Evolutionary conservation across 2,329 filamentous ascomycete species (phyloP).

Genomic region (Penicillium occitanis): DNA sequence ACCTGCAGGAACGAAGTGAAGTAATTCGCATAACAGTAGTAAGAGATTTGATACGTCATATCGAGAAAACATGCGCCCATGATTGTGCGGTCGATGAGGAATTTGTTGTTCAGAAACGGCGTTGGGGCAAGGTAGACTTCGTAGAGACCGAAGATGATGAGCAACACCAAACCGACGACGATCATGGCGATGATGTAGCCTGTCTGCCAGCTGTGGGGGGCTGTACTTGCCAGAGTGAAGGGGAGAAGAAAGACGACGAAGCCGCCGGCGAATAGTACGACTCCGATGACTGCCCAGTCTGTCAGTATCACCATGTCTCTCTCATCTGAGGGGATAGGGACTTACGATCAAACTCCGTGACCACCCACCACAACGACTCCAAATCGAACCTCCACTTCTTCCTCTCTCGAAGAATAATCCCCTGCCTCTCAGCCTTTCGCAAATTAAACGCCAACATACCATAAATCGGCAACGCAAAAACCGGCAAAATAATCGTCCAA

Average conservation of each 20-base stretch:
- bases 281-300: slow-evolving; percentile 49
- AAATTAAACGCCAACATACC: slow-evolving; percentile 56
- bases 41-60: slow-evolving; percentile 38
- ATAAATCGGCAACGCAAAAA: slow-evolving; percentile 56
- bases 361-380: neutral
- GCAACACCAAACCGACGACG: slow-evolving; percentile 54
- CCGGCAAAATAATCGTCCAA: slow-evolving; percentile 61
- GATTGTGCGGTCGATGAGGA: slow-evolving; percentile 42
- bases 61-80: slow-evolving; percentile 28
- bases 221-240: slow-evolving; percentile 29
- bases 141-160: slow-evolving; percentile 55
- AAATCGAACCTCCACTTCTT: neutral
- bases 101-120: slow-evolving; percentile 54
- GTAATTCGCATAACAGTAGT: slow-evolving; percentile 33
- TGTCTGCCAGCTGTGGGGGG: slow-evolving; percentile 27
- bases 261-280: slow-evolving; percentile 58
- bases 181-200: slow-evolving; percentile 51
- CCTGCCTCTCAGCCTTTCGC: slow-evolving; percentile 54
- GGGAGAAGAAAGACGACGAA: slow-evolving; percentile 52
- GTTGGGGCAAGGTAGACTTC: slow-evolving; percentile 55
- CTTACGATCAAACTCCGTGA: slow-evolving; percentile 10
- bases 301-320: neutral
- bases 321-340: neutral
- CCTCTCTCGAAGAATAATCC: slow-evolving; percentile 43
- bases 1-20: slow-evolving; percentile 40